Conservation (phyloP, 805 yeast species). For the Candida palmyrensis region DNA sequence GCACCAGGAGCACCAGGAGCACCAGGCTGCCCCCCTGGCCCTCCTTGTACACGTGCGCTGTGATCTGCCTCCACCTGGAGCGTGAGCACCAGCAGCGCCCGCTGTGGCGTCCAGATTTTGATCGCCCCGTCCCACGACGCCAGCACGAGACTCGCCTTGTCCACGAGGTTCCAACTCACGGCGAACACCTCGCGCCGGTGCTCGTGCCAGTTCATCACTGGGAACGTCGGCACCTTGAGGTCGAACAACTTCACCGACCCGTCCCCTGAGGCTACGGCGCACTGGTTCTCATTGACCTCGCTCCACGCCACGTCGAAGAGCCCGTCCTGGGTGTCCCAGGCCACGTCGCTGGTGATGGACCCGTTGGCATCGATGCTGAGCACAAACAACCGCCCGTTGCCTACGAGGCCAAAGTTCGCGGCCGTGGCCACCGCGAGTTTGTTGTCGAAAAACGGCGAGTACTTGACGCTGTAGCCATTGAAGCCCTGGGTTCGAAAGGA, state of each 20-base stretch:
- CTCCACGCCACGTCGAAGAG: slow-evolving; percentile 87
- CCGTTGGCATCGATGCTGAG: slow-evolving; percentile 69
- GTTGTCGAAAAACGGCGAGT: slow-evolving; percentile 89
- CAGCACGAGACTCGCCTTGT: slow-evolving; percentile 63
- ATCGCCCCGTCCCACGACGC: slow-evolving; percentile 92
- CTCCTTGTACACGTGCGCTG: slow-evolving; percentile 17
- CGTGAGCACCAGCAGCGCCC: slow-evolving; percentile 54
- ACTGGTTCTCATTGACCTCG: slow-evolving; percentile 84
- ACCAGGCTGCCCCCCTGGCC: no score
- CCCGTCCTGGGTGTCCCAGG: slow-evolving; percentile 92
- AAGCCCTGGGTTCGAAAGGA: slow-evolving; percentile 71
- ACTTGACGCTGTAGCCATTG: slow-evolving; percentile 82
- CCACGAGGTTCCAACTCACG: slow-evolving; percentile 68
- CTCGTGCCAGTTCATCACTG: slow-evolving; percentile 70
- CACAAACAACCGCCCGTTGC: slow-evolving; percentile 80
- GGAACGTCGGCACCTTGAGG: slow-evolving; percentile 57
- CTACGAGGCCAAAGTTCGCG: slow-evolving; percentile 90
- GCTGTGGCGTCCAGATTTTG: slow-evolving; percentile 69
- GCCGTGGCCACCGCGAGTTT: slow-evolving; percentile 86
- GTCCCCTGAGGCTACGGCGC: slow-evolving; percentile 81
- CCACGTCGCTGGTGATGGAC: slow-evolving; percentile 42
- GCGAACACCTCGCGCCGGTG: slow-evolving; percentile 74
- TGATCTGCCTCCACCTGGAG: slow-evolving; percentile 32
- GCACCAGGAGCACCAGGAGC: no score
- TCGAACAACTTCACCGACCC: slow-evolving; percentile 85